Base-by-base conservation (phyloP, 176 grass and related monocot genomes). In the Oryza officinalis region DNA sequence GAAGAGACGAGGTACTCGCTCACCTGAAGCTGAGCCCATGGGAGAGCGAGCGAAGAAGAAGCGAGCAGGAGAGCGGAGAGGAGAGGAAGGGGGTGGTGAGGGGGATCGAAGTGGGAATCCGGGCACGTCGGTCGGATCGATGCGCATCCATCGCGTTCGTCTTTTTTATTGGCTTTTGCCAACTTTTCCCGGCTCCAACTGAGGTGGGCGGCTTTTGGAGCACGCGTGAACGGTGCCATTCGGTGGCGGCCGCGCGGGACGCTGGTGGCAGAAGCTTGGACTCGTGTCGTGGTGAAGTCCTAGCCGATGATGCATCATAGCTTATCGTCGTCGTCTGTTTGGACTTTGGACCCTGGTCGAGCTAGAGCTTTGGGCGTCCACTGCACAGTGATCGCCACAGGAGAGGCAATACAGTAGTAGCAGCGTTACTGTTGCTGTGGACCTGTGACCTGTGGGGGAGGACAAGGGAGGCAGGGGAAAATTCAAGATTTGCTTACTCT, bases 11-110 rank as follows among this genome's bases (percentile, higher is more conserved):
- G 1, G 2, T 65, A 13, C 25, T 13, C 17, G 65, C 25, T 74
- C 38, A 90, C 84, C 84, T 87, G 88, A 86, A 41, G 88, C 84
- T 5, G 88, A 90, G 75, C 69, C 80, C 88, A 90, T 90, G 26
- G 69, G 30, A 27, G 45, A 38, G 67, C 49, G 6, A 9, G 13
- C 6, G 44, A 3, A 15, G 17, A 9, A 49, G 26, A 10, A 2
- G 75, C 14, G 4, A 6, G 37, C 18, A 4, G 69, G 4, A 32
- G 49, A 13, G 45, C 5, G 22, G 27, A 6, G 25, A 65, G 49
- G 3, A 12, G 3, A 57, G 81, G 63, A 22, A 30, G 17, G 20
- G 13, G 2, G 8, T 4, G 12, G 66, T 35, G 35, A 38, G 49
- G 50, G 6, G 50, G 50, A 54, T 54, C 50, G 50, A 54, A 54